Base-by-base conservation (phyloP, 805 yeast genomes). In the Teunomyces pallodes region DNA sequence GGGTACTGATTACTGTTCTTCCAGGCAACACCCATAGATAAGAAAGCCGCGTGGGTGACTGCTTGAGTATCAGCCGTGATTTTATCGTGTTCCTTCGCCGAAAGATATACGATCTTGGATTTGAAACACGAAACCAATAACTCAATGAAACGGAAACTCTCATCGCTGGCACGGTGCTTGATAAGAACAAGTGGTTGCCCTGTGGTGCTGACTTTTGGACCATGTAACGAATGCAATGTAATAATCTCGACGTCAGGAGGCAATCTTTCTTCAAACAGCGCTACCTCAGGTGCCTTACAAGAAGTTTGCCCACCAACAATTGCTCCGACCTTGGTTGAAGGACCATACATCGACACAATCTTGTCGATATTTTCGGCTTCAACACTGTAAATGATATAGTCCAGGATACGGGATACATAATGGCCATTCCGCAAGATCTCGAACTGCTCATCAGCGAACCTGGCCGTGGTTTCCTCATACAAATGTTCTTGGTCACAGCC, bases 11-110 rank as follows among this genome's bases (percentile, higher is more conserved):
- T 79, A 52, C 79, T 75, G 42, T 83, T 80, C 55, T 80, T 86
- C 99, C 99, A 94, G 5, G 98, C 98, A 6, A 84, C 82, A 4
- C 99, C 99, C 99, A 94, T 94, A 48, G 95, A 85, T 50, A 94
- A 72, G 61, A 94, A 94, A 0, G 97, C 98, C 9, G 97, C 97
- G 64, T 94, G 99, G 0, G 99, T 94, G 13, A 92, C 96, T 0
- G 98, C 98, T 66, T 94, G 99, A 1, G 98, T 94, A 64, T 94
- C 99, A 0, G 99, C 99, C 0, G 99, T 92, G 53, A 94, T 92
- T 57, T 79, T 81, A 65, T 94, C 99, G 64, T 94, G 99, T 62
- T 91, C 91, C 46, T 80, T 76, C n/a, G 94, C 96, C 0, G 89
- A 76, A 29, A 94, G 73, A 46, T 82, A 77, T 24, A 90, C 97